A percentile compares a stretch with the other conserved stretches of the same genome.
Evolutionary conservation across 371 early-diverging fungal genomes (phyloP).

Genomic region (Mucor velutinosus): DNA sequence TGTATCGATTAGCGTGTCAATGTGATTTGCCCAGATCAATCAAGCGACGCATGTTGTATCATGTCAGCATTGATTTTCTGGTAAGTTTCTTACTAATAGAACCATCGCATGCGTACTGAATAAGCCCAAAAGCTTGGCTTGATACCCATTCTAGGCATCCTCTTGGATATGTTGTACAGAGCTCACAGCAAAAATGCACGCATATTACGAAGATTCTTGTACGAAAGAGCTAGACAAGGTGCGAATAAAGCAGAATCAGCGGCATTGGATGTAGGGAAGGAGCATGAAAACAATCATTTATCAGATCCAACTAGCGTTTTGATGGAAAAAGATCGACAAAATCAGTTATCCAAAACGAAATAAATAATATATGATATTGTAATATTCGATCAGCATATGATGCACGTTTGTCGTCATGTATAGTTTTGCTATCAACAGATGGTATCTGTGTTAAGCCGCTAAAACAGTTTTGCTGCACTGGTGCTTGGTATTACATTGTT

Average conservation of each 20-base stretch:
- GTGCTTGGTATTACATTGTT: too few relatives aligned
- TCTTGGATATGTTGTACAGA: slow-evolving; percentile 43
- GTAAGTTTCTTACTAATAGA: slow-evolving; percentile 18
- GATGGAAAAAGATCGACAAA: slow-evolving; percentile 15
- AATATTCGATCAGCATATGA: background rate
- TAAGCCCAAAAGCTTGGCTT: slow-evolving; percentile 35
- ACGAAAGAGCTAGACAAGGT: slow-evolving; percentile 35
- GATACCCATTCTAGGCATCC: slow-evolving; percentile 44
- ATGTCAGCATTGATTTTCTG: slow-evolving; percentile 45
- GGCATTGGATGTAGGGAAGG: slow-evolving; percentile 10
- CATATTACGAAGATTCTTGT: slow-evolving; percentile 36
- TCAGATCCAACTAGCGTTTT: slow-evolving; percentile 8
- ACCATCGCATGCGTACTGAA: background rate
- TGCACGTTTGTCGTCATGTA: background rate
- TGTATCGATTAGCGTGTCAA: slow-evolving; percentile 41
- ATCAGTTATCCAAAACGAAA: background rate
- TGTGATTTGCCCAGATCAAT: slow-evolving; percentile 34
- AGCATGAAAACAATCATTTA: background rate
- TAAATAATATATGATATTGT: background rate
- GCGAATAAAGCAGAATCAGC: slow-evolving; percentile 11
- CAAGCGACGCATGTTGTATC: slow-evolving; percentile 38
- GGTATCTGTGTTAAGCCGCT: too few relatives aligned
- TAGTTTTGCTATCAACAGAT: too few relatives aligned
- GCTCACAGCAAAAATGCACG: slow-evolving; percentile 49
- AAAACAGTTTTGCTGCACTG: too few relatives aligned